phyloP scores from a whole-genome alignment of 2,329 filamentous ascomycete species.

The Sporothrix curviconia region DNA sequence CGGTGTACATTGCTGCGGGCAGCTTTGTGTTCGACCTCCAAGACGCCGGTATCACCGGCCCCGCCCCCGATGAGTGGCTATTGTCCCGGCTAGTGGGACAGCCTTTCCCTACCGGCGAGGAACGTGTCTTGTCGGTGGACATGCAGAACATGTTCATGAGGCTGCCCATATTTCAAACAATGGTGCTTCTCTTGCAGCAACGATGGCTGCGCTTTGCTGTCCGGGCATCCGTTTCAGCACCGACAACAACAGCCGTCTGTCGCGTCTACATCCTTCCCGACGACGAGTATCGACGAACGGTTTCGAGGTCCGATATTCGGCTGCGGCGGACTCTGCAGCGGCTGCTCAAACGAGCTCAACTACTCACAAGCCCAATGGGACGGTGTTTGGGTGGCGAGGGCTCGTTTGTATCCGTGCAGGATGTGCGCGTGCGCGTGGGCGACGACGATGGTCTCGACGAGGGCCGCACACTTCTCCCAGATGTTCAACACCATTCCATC shows the following conservation, averaged over 20 bases:
- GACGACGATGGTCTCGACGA: conserved; percentile 12
- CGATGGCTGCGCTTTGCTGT: conserved; percentile 42
- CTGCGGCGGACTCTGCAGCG: conserved; percentile 40
- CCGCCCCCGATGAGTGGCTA: not conserved
- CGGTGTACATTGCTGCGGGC: conserved; percentile 4
- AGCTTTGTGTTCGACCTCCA: not conserved
- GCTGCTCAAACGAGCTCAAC: conserved; percentile 50
- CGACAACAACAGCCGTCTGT: not conserved
- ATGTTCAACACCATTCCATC: conserved; percentile 70
- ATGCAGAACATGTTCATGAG: not conserved
- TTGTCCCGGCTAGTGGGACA: not conserved
- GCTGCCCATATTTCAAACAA: not conserved
- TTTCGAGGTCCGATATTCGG: conserved; percentile 42
- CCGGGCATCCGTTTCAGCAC: not conserved
- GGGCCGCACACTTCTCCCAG: conserved; percentile 50
- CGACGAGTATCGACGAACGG: conserved; percentile 49
- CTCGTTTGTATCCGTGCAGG: not conserved
- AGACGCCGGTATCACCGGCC: not conserved
- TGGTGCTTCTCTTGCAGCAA: conserved; percentile 27
- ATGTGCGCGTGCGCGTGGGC: not conserved
- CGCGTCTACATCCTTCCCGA: conserved; percentile 57
- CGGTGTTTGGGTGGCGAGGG: conserved; percentile 29
- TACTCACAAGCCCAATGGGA: conserved; percentile 50
- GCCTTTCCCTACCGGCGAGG: not conserved
- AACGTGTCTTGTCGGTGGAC: not conserved